phyloP scores from a whole-genome alignment of 2,329 filamentous ascomycete species.

The Exophiala sp. region DNA sequence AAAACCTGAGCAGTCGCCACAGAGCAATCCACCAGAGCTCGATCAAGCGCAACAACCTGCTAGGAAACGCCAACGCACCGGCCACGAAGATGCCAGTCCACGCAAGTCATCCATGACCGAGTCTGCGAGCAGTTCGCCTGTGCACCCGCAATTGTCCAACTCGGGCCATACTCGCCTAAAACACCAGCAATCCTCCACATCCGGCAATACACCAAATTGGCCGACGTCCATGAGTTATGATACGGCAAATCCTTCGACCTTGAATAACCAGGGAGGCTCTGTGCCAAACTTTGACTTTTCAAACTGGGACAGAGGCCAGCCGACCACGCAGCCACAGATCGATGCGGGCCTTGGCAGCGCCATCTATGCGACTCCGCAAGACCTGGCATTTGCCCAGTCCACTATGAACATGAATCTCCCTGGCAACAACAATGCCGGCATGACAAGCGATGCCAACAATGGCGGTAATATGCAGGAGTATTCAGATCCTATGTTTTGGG shows the following conservation, averaged over 20 bases:
- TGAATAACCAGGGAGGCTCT: conserved; percentile 10
- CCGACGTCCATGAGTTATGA: conserved; percentile 17
- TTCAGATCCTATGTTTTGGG: conserved; percentile 28
- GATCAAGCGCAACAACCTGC: conserved; percentile 31
- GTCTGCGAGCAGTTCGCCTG: conserved; percentile 13
- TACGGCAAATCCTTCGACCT: conserved; percentile 12
- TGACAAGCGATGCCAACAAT: conserved; percentile 2
- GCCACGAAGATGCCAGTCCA: conserved; percentile 14
- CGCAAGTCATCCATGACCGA: conserved; percentile 20
- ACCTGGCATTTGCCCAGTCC: conserved; percentile 25
- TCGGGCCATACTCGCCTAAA: background rate
- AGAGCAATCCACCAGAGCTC: conserved; percentile 16
- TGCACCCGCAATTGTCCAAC: conserved; percentile 14
- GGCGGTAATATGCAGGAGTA: conserved; percentile 21
- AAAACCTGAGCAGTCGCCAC: conserved; percentile 20
- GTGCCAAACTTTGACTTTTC: conserved; percentile 19
- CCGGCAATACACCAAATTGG: conserved; percentile 19
- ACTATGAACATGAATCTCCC: conserved; percentile 24
- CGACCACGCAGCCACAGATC: conserved; percentile 20
- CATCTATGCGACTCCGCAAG: conserved; percentile 25
- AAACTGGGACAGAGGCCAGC: conserved; percentile 24
- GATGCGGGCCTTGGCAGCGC: conserved; percentile 18
- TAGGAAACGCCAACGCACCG: conserved; percentile 28
- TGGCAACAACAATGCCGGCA: background rate
- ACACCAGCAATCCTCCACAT: conserved; percentile 8